Evolutionary conservation across 2,329 filamentous ascomycete species (phyloP).

Genomic region (Stylonectria norvegica): DNA sequence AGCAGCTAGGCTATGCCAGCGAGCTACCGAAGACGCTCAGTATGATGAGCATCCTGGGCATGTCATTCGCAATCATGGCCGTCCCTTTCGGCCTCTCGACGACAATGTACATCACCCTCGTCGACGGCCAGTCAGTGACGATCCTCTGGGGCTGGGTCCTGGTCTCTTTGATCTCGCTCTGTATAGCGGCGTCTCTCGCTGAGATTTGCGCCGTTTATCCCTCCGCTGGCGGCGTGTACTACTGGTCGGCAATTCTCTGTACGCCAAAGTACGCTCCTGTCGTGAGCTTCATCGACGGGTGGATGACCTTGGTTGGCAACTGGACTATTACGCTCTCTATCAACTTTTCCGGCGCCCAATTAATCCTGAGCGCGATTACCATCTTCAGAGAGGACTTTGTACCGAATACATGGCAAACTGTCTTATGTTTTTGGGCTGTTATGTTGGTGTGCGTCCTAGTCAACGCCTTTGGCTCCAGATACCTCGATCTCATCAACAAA

Average conservation of each 20-base stretch:
- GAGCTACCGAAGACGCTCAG: slow-evolving; percentile 48
- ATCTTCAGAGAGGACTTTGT: slow-evolving; percentile 59
- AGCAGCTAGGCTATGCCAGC: slow-evolving; percentile 43
- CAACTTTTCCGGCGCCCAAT: slow-evolving; percentile 64
- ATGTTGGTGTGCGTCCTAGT: slow-evolving; percentile 60
- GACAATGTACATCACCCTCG: slow-evolving; percentile 50
- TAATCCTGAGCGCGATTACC: slow-evolving; percentile 64
- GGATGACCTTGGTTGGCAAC: slow-evolving; percentile 70
- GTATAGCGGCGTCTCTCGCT: slow-evolving; percentile 66
- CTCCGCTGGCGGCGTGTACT: slow-evolving; percentile 61
- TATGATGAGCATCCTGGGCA: slow-evolving; percentile 45
- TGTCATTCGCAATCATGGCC: slow-evolving; percentile 48
- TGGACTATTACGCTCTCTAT: slow-evolving; percentile 66
- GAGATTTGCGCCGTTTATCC: slow-evolving; percentile 67
- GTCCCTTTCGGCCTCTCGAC: slow-evolving; percentile 48
- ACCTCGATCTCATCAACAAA: slow-evolving; percentile 66
- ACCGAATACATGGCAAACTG: slow-evolving; percentile 64
- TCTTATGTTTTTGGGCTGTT: slow-evolving; percentile 67
- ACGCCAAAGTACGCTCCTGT: slow-evolving; percentile 58
- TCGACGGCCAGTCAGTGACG: slow-evolving; percentile 65
- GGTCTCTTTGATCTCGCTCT: slow-evolving; percentile 65
- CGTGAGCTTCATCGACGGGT: slow-evolving; percentile 68
- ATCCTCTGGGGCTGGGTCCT: slow-evolving; percentile 69
- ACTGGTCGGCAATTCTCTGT: slow-evolving; percentile 67
- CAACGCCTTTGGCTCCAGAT: slow-evolving; percentile 57